Percentiles rank a stretch among this genome's conserved stretches.
Evolutionary conservation across 2,329 filamentous ascomycete species (phyloP).

Genomic region (Hypoxylon sp.): DNA sequence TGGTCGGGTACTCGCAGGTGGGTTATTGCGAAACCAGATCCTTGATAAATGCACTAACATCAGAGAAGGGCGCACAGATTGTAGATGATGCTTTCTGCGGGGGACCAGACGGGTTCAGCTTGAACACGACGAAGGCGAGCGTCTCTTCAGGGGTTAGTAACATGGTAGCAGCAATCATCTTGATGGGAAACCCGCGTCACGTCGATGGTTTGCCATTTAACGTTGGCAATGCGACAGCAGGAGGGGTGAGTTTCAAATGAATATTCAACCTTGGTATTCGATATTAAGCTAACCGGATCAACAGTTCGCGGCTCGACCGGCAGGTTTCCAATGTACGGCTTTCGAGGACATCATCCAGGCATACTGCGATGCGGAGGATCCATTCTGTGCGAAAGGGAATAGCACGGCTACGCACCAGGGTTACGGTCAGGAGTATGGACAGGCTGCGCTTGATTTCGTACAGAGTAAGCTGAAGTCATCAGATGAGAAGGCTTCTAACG

Average conservation of each 20-base stretch:
- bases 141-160: constrained; percentile 55
- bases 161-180: constrained; percentile 65
- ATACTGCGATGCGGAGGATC: constrained; percentile 68
- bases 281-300: constrained; percentile 11
- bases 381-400: constrained; percentile 68
- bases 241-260: constrained; percentile 58
- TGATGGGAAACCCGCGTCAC: constrained; percentile 68
- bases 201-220: constrained; percentile 62
- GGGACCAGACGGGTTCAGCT: constrained; percentile 59
- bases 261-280: neutral
- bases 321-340: constrained; percentile 61
- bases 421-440: constrained; percentile 65
- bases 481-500: neutral
- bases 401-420: constrained; percentile 63
- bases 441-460: constrained; percentile 64
- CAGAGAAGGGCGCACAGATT: constrained; percentile 65
- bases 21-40: constrained; percentile 4
- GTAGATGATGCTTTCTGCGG: constrained; percentile 69
- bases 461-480: constrained; percentile 55
- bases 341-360: constrained; percentile 60
- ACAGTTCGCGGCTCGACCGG: constrained; percentile 65
- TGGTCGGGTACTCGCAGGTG: constrained; percentile 70
- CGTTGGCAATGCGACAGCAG: constrained; percentile 63
- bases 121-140: constrained; percentile 55
- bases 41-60: neutral